phyloP scores from a whole-genome alignment of 1,284 basidiomycete species.

The Leucoagaricus sp. region DNA sequence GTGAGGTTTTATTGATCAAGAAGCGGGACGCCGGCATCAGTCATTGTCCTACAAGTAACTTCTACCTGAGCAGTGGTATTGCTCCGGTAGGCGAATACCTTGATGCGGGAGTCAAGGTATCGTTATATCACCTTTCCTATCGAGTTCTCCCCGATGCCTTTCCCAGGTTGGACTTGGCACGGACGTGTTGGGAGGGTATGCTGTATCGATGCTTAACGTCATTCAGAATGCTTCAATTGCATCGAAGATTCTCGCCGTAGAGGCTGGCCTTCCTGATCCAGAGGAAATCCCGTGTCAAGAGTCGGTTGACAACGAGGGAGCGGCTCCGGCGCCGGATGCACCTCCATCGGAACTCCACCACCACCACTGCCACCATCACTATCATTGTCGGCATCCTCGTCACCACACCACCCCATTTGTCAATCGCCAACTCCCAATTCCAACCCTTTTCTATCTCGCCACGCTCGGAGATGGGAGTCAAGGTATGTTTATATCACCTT shows the following conservation, averaged over 20 bases:
- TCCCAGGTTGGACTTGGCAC: conserved; percentile 84
- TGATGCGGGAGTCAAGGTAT: conserved; percentile 84
- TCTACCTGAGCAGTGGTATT: conserved; percentile 85
- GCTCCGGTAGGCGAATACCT: conserved; percentile 80
- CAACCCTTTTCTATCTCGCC: conserved; percentile 87
- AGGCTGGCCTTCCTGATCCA: not conserved
- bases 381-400: no score
- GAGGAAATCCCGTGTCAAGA: not conserved
- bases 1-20: conserved; percentile 77
- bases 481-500: conserved; percentile 58
- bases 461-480: conserved; percentile 93
- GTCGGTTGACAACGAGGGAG: not conserved
- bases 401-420: conserved; percentile 47
- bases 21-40: conserved; percentile 74
- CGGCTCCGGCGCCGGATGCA: conserved; percentile 38
- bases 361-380: no score
- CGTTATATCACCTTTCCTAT: conserved; percentile 34
- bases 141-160: conserved; percentile 6
- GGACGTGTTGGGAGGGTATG: conserved; percentile 90
- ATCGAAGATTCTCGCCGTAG: conserved; percentile 65
- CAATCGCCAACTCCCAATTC: conserved; percentile 68
- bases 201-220: conserved; percentile 80
- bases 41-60: conserved; percentile 94
- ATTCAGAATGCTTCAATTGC: conserved; percentile 84
- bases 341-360: no score